These are phyloP conservation scores for Aegilops speltoides DNA, from an alignment of 176 grass and related monocot species.

Conservation along the genomic window DNA sequence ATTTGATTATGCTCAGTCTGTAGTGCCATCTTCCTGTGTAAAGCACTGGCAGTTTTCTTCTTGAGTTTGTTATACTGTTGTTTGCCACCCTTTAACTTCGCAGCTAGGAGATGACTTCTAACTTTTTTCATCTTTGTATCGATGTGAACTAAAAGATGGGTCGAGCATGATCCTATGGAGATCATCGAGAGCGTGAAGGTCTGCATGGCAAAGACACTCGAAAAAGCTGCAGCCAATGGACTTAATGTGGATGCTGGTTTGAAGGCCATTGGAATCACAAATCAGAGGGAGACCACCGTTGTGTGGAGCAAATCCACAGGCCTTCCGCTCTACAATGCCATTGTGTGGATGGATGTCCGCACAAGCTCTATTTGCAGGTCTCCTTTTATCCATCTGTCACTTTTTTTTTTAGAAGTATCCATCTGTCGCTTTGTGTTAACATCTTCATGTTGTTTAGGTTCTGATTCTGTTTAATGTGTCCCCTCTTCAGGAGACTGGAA, in stretches of 20 bases:
- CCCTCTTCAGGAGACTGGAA: conserved; percentile 67
- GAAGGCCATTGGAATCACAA: conserved; percentile 82
- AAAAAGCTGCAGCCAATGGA: conserved; percentile 55
- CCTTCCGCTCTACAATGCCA: conserved; percentile 78
- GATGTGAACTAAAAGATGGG: conserved; percentile 61
- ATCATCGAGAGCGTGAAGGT: conserved; percentile 70
- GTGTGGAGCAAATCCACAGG: conserved; percentile 95
- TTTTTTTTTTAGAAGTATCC: neutral
- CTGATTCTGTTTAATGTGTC: neutral
- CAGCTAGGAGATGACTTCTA: neutral
- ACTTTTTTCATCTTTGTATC: neutral
- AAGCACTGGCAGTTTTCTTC: neutral
- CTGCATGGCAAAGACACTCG: conserved; percentile 62
- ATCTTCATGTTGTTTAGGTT: neutral
- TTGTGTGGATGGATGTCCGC: conserved; percentile 98
- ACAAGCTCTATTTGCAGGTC: conserved; percentile 85
- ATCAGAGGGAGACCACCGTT: conserved; percentile 93
- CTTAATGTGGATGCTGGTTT: conserved; percentile 56
- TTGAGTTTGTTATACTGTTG: neutral
- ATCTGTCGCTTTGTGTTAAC: neutral
- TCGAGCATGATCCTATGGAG: conserved; percentile 96
- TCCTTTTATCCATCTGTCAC: neutral
- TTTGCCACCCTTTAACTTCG: neutral
- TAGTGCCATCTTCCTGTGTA: neutral
- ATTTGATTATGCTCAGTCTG: neutral